Conservation (phyloP, 164 flowering plant species). For the Piper longum region DNA sequence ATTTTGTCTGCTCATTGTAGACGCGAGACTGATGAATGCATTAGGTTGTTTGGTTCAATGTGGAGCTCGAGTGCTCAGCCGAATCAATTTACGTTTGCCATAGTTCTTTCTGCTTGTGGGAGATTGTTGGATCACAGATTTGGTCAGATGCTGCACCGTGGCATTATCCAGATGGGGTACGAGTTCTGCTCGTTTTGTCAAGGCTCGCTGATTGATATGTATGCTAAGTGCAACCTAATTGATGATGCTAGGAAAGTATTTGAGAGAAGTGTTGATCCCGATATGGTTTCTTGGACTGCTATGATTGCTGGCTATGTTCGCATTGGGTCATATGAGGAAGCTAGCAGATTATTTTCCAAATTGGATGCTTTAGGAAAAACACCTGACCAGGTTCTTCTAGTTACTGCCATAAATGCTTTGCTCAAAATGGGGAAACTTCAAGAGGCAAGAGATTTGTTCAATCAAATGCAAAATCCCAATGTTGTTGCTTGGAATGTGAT, state of each 20-base stretch:
- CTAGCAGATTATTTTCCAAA: slow-evolving; percentile 33
- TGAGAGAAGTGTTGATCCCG: slow-evolving; percentile 34
- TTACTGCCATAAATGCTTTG: slow-evolving; percentile 53
- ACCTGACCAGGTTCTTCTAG: slow-evolving; percentile 62
- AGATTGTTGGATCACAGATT: slow-evolving; percentile 22
- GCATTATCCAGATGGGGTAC: slow-evolving; percentile 43
- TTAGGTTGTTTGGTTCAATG: slow-evolving; percentile 32
- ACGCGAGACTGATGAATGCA: slow-evolving; percentile 26
- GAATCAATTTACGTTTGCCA: slow-evolving; percentile 58
- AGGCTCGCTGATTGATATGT: slow-evolving; percentile 69
- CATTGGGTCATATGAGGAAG: slow-evolving; percentile 47
- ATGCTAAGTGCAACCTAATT: slow-evolving; percentile 45
- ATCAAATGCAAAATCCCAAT: slow-evolving; percentile 44
- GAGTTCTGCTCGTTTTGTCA: slow-evolving; percentile 42
- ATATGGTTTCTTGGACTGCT: slow-evolving; percentile 74
- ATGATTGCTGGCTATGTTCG: slow-evolving; percentile 62
- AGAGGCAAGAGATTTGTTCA: slow-evolving; percentile 44
- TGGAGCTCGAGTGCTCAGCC: slow-evolving; percentile 22
- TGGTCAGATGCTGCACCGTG: slow-evolving; percentile 59
- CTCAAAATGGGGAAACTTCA: slow-evolving; percentile 40
- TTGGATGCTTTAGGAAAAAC: slow-evolving; percentile 32
- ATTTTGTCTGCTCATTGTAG: slow-evolving; percentile 44
- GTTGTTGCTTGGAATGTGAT: slow-evolving; percentile 88
- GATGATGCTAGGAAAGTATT: slow-evolving; percentile 44
- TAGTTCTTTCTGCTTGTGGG: slow-evolving; percentile 53